Evolutionary conservation across 75 land plant species (phyloP).

Genomic region (Ceratopteris richardii): DNA sequence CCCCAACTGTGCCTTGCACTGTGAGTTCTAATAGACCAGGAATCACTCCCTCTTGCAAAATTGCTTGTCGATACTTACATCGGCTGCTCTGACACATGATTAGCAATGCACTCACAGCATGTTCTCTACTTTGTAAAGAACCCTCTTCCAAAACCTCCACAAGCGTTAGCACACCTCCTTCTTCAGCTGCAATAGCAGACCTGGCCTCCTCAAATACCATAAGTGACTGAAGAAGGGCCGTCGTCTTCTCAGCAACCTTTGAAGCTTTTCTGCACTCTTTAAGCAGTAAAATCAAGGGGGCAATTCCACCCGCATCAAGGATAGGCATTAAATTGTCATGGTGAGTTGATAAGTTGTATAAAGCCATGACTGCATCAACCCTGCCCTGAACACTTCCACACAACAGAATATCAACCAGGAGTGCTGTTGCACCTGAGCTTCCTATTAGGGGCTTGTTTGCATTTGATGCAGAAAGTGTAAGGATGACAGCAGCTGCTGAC

Average conservation of each 20-base stretch:
- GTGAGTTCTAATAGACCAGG: constrained; percentile 60
- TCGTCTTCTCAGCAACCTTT: constrained; percentile 55
- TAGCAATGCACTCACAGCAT: constrained; percentile 50
- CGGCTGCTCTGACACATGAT: constrained; percentile 41
- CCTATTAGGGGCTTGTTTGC: constrained; percentile 45
- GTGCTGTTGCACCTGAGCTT: constrained; percentile 47
- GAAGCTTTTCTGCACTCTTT: constrained; percentile 55
- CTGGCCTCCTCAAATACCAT: constrained; percentile 46
- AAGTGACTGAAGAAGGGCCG: constrained; percentile 46
- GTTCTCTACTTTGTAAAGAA: constrained; percentile 41
- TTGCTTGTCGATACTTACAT: constrained; percentile 41
- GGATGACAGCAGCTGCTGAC: constrained; percentile 52
- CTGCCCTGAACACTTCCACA: constrained; percentile 44
- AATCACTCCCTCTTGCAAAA: constrained; percentile 64
- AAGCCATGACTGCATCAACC: constrained; percentile 65
- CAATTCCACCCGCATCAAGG: constrained; percentile 30
- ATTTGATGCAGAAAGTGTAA: constrained; percentile 53
- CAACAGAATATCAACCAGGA: constrained; percentile 43
- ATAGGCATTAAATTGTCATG: constrained; percentile 15
- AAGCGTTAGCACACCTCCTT: constrained; percentile 52
- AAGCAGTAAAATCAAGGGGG: constrained; percentile 39
- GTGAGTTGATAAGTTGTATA: constrained; percentile 50
- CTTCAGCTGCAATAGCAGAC: constrained; percentile 22
- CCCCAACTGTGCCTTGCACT: constrained; percentile 47
- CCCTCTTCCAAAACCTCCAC: constrained; percentile 68